Evolutionary conservation across 306 rosid species (phyloP).

Genomic region (Ormosia semicastrata): DNA sequence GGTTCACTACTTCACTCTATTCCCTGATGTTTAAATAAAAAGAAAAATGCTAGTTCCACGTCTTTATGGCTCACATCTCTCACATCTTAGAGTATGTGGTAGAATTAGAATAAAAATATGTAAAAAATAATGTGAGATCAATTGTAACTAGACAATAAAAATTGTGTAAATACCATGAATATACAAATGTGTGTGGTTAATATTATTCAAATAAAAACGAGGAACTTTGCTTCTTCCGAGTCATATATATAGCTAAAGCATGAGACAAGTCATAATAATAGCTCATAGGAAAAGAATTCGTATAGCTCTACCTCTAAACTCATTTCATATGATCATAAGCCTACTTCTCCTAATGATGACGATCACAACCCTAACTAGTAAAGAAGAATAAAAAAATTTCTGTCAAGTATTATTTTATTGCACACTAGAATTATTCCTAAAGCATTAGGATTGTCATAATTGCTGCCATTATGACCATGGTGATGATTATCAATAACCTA

Average conservation of each 20-base stretch:
- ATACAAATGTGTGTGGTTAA: no score
- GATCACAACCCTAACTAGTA: conserved; percentile 55
- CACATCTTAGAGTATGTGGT: no score
- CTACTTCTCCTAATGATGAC: conserved; percentile 58
- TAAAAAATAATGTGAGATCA: no score
- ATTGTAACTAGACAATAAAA: no score
- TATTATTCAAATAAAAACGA: neutral
- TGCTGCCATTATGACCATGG: conserved; percentile 67
- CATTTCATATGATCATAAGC: conserved; percentile 30
- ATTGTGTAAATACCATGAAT: no score
- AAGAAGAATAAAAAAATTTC: conserved; percentile 30
- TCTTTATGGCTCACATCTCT: no score
- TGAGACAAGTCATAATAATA: conserved; percentile 23
- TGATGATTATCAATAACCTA: conserved; percentile 42
- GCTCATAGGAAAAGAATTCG: neutral
- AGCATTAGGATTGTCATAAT: conserved; percentile 66
- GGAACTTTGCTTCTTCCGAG: neutral
- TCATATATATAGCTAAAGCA: conserved; percentile 4
- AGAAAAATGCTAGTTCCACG: no score
- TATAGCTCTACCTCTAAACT: neutral
- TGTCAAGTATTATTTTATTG: conserved; percentile 41
- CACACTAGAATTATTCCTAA: conserved; percentile 57
- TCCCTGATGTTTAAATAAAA: no score
- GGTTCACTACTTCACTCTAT: no score
- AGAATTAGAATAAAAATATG: no score